A percentile compares a stretch with the other conserved stretches of the same genome.
These are phyloP conservation scores for Phytophthora gonapodyides DNA, from an alignment of 352 stramenopile genomes.

Conservation along the genomic window DNA sequence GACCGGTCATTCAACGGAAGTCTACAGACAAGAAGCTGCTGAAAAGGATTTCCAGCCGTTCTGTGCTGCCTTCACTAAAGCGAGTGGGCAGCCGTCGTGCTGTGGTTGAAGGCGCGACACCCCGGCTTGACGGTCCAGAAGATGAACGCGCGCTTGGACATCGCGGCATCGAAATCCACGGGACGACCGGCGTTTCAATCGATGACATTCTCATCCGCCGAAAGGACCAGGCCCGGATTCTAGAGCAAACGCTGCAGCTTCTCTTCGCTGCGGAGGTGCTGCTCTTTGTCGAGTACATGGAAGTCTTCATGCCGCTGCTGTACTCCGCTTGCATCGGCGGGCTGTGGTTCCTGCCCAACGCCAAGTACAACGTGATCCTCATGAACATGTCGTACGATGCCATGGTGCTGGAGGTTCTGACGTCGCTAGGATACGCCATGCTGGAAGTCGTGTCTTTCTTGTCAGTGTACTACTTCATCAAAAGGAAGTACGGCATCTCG, in stretches of 20 bases:
- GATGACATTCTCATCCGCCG: conserved; percentile 15
- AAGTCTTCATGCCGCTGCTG: conserved; percentile 35
- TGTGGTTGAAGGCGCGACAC: not conserved
- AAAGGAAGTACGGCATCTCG: conserved; percentile 32
- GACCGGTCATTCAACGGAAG: not conserved
- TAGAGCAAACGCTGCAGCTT: conserved; percentile 25
- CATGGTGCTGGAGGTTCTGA: conserved; percentile 7
- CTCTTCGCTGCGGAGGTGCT: conserved; percentile 31
- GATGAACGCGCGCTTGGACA: conserved; percentile 8
- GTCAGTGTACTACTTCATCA: conserved; percentile 28
- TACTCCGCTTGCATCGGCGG: conserved; percentile 28
- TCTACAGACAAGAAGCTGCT: conserved; percentile 2
- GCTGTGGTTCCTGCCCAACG: conserved; percentile 18
- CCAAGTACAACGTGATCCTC: conserved; percentile 24
- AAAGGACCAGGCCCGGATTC: conserved; percentile 15
- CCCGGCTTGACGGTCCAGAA: not conserved
- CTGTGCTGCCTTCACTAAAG: conserved; percentile 3
- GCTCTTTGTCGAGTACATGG: conserved; percentile 40
- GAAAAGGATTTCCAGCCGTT: conserved; percentile 4
- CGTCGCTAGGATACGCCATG: conserved; percentile 10
- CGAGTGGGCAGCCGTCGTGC: not conserved
- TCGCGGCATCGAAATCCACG: conserved; percentile 4
- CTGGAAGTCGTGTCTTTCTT: conserved; percentile 27
- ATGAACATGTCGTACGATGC: conserved; percentile 12
- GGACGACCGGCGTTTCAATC: conserved; percentile 2